phyloP scores from a whole-genome alignment of 129 eudicot species.

The Sambucus nigra region DNA sequence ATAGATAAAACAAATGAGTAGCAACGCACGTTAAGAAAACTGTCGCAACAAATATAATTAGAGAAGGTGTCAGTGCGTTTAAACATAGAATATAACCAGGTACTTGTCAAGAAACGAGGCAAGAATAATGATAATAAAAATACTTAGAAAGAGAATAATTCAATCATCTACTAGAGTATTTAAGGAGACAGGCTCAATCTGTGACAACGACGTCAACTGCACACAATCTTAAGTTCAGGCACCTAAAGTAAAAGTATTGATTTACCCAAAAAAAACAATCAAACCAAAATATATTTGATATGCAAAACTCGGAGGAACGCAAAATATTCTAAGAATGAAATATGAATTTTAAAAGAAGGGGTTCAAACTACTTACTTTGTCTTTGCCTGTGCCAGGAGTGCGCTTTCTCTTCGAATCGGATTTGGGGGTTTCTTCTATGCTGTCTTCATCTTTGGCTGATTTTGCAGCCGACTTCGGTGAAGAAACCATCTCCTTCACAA shows the following conservation, averaged over 20 bases:
- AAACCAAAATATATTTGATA: neutral
- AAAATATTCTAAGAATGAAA: neutral
- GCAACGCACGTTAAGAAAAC: too few relatives aligned
- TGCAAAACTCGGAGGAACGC: too few relatives aligned
- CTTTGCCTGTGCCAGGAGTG: slow-evolving; percentile 37
- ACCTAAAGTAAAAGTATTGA: neutral
- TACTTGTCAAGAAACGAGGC: too few relatives aligned
- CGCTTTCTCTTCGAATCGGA: slow-evolving; percentile 63
- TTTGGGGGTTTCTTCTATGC: slow-evolving; percentile 33
- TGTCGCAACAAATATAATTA: too few relatives aligned
- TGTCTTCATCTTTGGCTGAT: slow-evolving; percentile 43
- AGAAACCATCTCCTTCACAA: slow-evolving; percentile 39
- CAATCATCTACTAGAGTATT: neutral
- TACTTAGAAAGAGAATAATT: too few relatives aligned
- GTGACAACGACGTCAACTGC: neutral
- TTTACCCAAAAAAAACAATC: too few relatives aligned
- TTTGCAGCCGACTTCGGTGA: slow-evolving; percentile 44
- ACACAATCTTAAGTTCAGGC: neutral
- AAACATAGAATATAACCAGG: too few relatives aligned
- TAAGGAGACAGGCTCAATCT: neutral
- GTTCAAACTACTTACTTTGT: slow-evolving; percentile 30
- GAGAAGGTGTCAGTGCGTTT: too few relatives aligned
- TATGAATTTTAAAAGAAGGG: neutral
- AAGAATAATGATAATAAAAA: too few relatives aligned
- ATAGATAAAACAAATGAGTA: too few relatives aligned